phyloP scores from a whole-genome alignment of 139 green algal genomes.

The Penium margaritaceum region DNA sequence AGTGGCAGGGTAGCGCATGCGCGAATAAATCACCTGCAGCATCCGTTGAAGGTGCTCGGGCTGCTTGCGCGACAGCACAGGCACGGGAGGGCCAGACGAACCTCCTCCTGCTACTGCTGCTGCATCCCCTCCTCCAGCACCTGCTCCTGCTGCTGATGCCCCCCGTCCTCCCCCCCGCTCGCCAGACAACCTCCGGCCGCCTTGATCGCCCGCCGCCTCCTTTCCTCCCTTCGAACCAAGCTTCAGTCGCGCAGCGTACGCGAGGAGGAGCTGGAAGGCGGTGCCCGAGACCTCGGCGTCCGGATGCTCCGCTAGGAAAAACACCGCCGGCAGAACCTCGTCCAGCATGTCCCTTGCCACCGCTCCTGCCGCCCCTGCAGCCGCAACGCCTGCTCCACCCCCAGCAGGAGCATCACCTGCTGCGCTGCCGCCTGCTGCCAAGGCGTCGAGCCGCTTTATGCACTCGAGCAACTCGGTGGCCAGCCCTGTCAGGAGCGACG shows the following conservation, averaged over 20 bases:
- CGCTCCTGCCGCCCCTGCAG: constrained; percentile 6
- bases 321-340: constrained; percentile 24
- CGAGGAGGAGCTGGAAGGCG: constrained; percentile 44
- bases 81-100: too few relatives aligned
- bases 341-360: constrained; percentile 30
- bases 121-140: neutral
- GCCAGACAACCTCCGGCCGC: too few relatives aligned
- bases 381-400: neutral
- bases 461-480: constrained; percentile 39
- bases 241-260: constrained; percentile 37
- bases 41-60: constrained; percentile 38
- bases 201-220: too few relatives aligned
- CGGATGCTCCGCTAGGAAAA: constrained; percentile 33
- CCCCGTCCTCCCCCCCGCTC: neutral
- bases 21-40: constrained; percentile 22
- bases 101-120: too few relatives aligned
- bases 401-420: neutral
- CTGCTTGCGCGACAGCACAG: constrained; percentile 36
- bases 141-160: constrained; percentile 4
- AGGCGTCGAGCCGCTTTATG: constrained; percentile 13
- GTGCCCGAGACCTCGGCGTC: constrained; percentile 43
- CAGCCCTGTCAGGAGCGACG: constrained; percentile 30
- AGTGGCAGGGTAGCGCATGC: constrained; percentile 44
- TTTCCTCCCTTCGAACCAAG: neutral
- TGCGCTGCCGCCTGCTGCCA: neutral